Evolutionary conservation across 192 early-diverging fungal species (phyloP).

Genomic region (Backusella morwellensis): DNA sequence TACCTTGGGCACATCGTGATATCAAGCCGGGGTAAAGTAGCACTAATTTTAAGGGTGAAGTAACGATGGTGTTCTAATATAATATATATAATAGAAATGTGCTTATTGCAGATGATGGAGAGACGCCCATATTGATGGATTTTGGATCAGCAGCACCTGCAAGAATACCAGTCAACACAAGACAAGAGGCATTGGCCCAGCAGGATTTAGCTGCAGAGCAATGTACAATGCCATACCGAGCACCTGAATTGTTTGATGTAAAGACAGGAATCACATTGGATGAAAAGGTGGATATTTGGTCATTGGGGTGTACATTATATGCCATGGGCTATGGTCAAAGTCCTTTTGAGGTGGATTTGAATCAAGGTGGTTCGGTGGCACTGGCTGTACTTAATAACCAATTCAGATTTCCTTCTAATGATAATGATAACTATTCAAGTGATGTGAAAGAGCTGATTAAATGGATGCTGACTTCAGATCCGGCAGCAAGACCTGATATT

Average conservation of each 20-base stretch:
- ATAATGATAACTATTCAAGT: conserved; percentile 46
- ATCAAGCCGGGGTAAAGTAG: conserved; percentile 63
- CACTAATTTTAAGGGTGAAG: too few relatives aligned
- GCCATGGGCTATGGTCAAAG: conserved; percentile 68
- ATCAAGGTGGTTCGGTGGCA: conserved; percentile 68
- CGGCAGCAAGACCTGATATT: conserved; percentile 57
- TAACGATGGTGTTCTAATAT: not conserved
- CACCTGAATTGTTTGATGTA: conserved; percentile 82
- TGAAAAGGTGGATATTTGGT: conserved; percentile 79
- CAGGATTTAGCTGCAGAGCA: conserved; percentile 69
- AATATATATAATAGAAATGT: conserved; percentile 45
- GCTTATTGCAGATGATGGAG: conserved; percentile 61
- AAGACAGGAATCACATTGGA: conserved; percentile 56
- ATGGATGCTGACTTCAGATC: conserved; percentile 62
- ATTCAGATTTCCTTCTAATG: conserved; percentile 47
- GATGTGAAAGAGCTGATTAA: conserved; percentile 53
- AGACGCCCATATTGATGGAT: conserved; percentile 74
- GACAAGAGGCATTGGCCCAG: conserved; percentile 61
- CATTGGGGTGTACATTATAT: conserved; percentile 69
- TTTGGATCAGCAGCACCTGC: conserved; percentile 68
- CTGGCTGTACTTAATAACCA: conserved; percentile 70
- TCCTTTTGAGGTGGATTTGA: conserved; percentile 67
- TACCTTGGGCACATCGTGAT: conserved; percentile 68
- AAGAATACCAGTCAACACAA: conserved; percentile 49
- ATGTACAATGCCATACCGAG: conserved; percentile 74